Percentiles rank a stretch among this genome's conserved stretches.
phyloP scores from a whole-genome alignment of 139 green algal species.

The Ulvella scutata region DNA sequence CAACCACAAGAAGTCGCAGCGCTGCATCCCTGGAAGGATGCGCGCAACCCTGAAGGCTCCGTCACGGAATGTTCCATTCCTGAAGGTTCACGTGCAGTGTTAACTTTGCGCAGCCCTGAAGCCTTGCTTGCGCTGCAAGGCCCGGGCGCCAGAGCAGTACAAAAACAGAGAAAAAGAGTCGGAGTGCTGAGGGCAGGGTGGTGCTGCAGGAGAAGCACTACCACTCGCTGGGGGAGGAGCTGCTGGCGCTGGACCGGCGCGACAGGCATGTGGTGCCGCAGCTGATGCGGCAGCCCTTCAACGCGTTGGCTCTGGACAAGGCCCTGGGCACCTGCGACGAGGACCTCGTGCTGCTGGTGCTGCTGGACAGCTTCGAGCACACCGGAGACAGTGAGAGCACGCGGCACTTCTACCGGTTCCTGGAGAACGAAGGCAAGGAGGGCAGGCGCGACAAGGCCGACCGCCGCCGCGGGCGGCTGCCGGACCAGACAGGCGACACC shows the following conservation, averaged over 20 bases:
- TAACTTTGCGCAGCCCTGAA: too few species aligned
- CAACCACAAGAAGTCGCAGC: too few species aligned
- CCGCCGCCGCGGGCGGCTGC: background rate
- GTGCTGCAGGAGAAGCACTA: background rate
- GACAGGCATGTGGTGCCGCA: background rate
- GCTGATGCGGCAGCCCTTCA: slow-evolving; percentile 3
- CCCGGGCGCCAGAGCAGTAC: too few species aligned
- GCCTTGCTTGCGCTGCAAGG: too few species aligned
- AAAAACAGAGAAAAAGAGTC: background rate
- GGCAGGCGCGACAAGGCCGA: background rate
- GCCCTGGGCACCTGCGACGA: background rate
- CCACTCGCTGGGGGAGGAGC: background rate
- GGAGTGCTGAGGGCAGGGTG: background rate
- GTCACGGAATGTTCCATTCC: too few species aligned
- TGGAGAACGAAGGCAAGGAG: too few species aligned
- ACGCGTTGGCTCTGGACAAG: background rate
- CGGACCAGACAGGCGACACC: background rate
- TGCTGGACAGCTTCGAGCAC: background rate
- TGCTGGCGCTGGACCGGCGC: slow-evolving; percentile 1
- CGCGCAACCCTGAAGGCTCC: too few species aligned
- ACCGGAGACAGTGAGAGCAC: background rate
- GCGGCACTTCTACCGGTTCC: background rate
- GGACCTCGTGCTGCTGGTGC: background rate
- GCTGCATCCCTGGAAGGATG: too few species aligned
- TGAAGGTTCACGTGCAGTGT: too few species aligned